Evolutionary conservation across 106 monocot genomes (phyloP), one percentile per base, ranked within the genome.

Genomic region (Allium fistulosum): DNA sequence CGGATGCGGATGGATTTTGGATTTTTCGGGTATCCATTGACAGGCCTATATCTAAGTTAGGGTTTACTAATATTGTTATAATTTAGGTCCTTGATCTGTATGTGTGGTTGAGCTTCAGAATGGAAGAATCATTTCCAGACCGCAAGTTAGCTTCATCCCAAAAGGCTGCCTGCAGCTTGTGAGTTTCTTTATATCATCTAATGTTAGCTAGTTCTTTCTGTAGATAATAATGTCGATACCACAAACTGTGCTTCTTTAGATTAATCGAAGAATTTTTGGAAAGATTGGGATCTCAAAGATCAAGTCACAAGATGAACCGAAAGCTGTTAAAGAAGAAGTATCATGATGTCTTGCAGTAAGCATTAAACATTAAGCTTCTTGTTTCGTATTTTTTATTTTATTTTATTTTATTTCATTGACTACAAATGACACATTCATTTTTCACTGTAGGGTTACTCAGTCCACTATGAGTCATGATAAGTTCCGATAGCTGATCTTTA

Each of bases 241-340:
- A 37, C 37, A 37, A 37, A 37, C 37, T 5, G 37, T 67, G 28
- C 53, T 13, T 70, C 51, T 59, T 91, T 66, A 95, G 95, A 69
- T 88, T 91, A 74, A 95, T 95, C 70, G 94, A 95, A 85, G 80
- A 88, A 46, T 95, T 91, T 73, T 71, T 95, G 76, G 88, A 83
- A 70, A 83, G 88, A 53, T 70, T 84, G 49, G 94, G 87, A 67
- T 87, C 84, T 77, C 78, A 78, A 46, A 74, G 16, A 49, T 74
- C 27, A 8, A 57, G 65, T 10, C 48, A 67, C 53, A 17, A 53
- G 52, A 50, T 17, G 11, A 67, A 52, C 15, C 52, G 17, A 14
- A 50, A 7, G 18, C 52, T 26, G 26, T 53, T 67, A 48, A 50
- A 52, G 48, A 50, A 53, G 67, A 51, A 67, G 11, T 67, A 67